Base-by-base conservation (phyloP, 805 yeast species). In the Babjeviella inositovora region DNA sequence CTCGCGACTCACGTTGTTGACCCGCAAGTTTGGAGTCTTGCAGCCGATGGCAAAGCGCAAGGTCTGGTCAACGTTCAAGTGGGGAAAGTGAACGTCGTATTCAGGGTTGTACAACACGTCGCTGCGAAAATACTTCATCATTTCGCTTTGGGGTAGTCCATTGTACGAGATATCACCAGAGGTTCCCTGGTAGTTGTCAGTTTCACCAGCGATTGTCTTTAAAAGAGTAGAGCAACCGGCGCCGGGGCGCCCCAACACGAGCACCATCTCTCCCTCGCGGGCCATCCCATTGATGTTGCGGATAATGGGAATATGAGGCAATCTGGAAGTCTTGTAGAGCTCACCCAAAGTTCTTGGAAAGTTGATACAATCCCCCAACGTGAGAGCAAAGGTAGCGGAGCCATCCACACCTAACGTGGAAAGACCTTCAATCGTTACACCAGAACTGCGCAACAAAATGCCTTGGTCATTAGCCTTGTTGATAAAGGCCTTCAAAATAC, bases 161-260 rank as follows among this genome's bases (percentile, higher is more conserved):
- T 71, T 79, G 37, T 73, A 76, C 6, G 54, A 35, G 28, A 76
- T 45, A 11, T 57, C 55, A 31, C 84, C 82, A 19, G 58, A 57
- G 18, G 58, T 58, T 17, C 53, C 50, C 11, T 55, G 47, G 39
- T 54, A 62, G 14, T 50, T 47, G 41, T 34, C 35, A 26, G 50
- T 50, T 43, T 62, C 53, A 38, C 59, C 33, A 8, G 84, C 67
- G 18, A 50, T 36, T 32, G 10, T 53, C 43, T 27, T 48, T 47
- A 25, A 50, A 37, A 23, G 48, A 38, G 3, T 53, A 7, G 52
- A 53, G 42, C 85, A 76, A 22, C 90, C 90, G 47, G 53, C 47
- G 23, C 54, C 57, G 5, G 53, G 54, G 22, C 57, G 37, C 5
- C 47, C 45, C 21, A 57, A 32, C 11, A 57, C 57, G 7, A 41